phyloP scores from a whole-genome alignment of 352 stramenopile species.

The Halophytophthora batemanensis region DNA sequence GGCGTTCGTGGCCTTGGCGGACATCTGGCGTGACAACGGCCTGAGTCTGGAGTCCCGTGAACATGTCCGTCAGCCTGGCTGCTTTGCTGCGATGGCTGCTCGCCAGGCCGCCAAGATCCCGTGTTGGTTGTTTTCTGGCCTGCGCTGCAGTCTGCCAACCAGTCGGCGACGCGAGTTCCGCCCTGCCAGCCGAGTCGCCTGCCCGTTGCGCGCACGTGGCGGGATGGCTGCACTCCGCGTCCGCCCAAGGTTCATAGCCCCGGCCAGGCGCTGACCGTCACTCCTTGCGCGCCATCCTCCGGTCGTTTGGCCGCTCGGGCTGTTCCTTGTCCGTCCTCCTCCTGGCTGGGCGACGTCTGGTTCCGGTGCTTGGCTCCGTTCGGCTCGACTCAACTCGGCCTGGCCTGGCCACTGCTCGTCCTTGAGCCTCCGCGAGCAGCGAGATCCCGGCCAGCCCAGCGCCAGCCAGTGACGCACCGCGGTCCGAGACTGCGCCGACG shows the following conservation, averaged over 20 bases:
- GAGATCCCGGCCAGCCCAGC: slow-evolving; percentile 8
- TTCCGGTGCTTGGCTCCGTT: slow-evolving; percentile 20
- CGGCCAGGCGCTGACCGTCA: slow-evolving; percentile 19
- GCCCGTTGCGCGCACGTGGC: slow-evolving; percentile 28
- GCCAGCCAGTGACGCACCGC: slow-evolving; percentile 15
- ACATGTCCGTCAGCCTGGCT: slow-evolving; percentile 14
- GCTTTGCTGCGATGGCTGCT: slow-evolving; percentile 3
- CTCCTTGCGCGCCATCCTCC: slow-evolving; percentile 2
- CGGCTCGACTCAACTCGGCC: slow-evolving; percentile 12
- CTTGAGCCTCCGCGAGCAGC: too few relatives aligned
- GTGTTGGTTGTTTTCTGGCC: slow-evolving; percentile 26
- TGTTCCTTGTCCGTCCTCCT: slow-evolving; percentile 30
- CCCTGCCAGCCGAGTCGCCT: slow-evolving; percentile 17
- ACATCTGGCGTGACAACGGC: slow-evolving; percentile 13
- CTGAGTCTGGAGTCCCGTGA: slow-evolving; percentile 12
- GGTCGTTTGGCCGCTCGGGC: slow-evolving; percentile 4
- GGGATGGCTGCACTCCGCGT: slow-evolving; percentile 22
- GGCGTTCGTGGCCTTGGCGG: not conserved
- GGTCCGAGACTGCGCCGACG: slow-evolving; percentile 17
- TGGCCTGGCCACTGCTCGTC: not conserved
- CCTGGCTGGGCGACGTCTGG: slow-evolving; percentile 18
- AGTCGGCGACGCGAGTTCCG: slow-evolving; percentile 15
- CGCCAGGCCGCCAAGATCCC: slow-evolving; percentile 15
- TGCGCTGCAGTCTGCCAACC: slow-evolving; percentile 13
- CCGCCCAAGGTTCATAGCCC: slow-evolving; percentile 20